A percentile compares a stretch with the other conserved stretches of the same genome.
phyloP scores from a whole-genome alignment of 805 yeast species.

The Naumovozyma baii region DNA sequence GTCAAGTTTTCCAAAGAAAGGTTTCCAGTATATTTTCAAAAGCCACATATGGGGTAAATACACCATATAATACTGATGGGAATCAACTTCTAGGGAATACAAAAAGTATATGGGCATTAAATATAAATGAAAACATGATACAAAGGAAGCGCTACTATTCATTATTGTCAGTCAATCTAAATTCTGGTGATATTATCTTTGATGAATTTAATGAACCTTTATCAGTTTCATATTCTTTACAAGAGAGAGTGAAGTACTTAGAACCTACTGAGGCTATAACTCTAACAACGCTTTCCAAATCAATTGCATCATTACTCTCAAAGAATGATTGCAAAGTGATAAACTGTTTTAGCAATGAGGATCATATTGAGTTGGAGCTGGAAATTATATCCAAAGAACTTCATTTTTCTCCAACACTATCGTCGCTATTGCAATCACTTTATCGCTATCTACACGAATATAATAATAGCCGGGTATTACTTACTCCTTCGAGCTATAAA shows the following conservation, averaged over 20 bases:
- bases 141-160: constrained; percentile 13
- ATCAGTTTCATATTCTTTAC: constrained; percentile 46
- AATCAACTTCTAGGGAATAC: constrained; percentile 19
- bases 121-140: constrained; percentile 12
- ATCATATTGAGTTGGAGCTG: neutral
- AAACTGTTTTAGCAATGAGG: constrained; percentile 6
- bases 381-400: constrained; percentile 25
- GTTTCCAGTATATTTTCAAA: constrained; percentile 66
- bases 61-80: neutral
- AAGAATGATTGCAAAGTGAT: constrained; percentile 3
- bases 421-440: constrained; percentile 34
- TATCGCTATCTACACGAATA: constrained; percentile 53
- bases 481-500: constrained; percentile 40
- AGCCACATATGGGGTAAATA: constrained; percentile 55
- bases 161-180: constrained; percentile 49
- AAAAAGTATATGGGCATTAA: constrained; percentile 24
- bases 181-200: constrained; percentile 66
- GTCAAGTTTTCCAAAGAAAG: constrained; percentile 54
- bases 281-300: constrained; percentile 4
- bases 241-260: constrained; percentile 63
- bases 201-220: constrained; percentile 60
- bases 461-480: constrained; percentile 46
- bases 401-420: constrained; percentile 14
- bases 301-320: constrained; percentile 31
- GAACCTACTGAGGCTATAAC: constrained; percentile 65